Evolutionary conservation across 106 monocot species (phyloP).

Genomic region (Dendrobium officinale): DNA sequence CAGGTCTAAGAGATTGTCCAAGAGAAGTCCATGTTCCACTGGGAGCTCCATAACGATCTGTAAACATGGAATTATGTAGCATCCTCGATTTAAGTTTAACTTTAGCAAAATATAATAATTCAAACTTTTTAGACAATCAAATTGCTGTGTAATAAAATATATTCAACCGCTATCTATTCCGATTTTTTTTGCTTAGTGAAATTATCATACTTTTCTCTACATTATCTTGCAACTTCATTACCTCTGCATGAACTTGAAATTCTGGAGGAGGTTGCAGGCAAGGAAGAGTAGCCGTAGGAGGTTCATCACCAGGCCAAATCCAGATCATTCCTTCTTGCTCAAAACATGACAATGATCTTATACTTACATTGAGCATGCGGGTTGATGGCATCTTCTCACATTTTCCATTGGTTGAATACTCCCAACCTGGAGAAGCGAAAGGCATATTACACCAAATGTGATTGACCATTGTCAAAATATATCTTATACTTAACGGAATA

Average conservation of each 20-base stretch:
- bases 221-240: constrained; percentile 10
- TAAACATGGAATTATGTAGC: constrained; percentile 11
- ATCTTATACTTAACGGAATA: not conserved
- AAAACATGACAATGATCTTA: constrained; percentile 80
- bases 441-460: not conserved
- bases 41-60: constrained; percentile 98
- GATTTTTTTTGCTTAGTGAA: not conserved
- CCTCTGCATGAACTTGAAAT: constrained; percentile 91
- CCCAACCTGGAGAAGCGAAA: constrained; percentile 66
- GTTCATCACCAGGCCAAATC: constrained; percentile 90
- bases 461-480: not conserved
- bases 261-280: constrained; percentile 80
- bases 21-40: constrained; percentile 91
- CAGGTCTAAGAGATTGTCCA: constrained; percentile 97
- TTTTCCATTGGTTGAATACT: constrained; percentile 93
- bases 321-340: constrained; percentile 92
- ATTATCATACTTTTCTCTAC: not conserved
- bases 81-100: not conserved
- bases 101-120: not conserved
- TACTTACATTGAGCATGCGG: constrained; percentile 51
- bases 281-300: constrained; percentile 64
- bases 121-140: not conserved
- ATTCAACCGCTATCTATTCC: not conserved
- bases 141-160: no score
- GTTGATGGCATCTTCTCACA: constrained; percentile 99